These are phyloP conservation scores for Ascobolus immersus DNA, from an alignment of 495 filamentous ascomycete species.

Conservation along the genomic window DNA sequence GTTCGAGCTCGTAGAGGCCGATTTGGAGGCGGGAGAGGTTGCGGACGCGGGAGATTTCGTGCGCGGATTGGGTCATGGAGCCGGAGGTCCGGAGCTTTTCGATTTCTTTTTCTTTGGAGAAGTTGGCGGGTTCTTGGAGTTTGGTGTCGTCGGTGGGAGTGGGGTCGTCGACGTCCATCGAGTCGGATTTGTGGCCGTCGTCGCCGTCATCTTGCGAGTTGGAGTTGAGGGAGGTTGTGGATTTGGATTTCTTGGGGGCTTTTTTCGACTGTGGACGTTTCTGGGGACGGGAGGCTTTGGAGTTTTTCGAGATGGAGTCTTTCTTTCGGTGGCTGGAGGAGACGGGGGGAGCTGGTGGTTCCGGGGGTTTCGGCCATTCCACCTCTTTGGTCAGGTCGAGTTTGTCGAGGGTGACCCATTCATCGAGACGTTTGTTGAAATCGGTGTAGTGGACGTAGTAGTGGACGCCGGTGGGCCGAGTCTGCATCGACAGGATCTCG, in stretches of 20 bases:
- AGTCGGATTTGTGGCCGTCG: slow-evolving; percentile 36
- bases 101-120: slow-evolving; percentile 77
- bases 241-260: neutral
- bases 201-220: slow-evolving; percentile 4
- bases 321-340: slow-evolving; percentile 16
- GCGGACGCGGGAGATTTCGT: slow-evolving; percentile 85
- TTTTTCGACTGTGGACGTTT: too few relatives aligned
- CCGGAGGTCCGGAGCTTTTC: slow-evolving; percentile 80
- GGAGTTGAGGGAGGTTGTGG: neutral
- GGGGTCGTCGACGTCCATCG: slow-evolving; percentile 39
- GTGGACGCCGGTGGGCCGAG: slow-evolving; percentile 54
- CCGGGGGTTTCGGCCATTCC: slow-evolving; percentile 43
- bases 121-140: slow-evolving; percentile 21
- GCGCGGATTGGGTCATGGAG: slow-evolving; percentile 95
- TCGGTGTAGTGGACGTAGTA: slow-evolving; percentile 97
- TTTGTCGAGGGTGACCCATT: slow-evolving; percentile 63
- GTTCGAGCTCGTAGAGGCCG: slow-evolving; percentile 72
- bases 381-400: slow-evolving; percentile 60
- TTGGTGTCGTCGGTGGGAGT: slow-evolving; percentile 22
- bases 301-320: neutral
- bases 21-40: slow-evolving; percentile 85
- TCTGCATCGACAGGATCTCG: slow-evolving; percentile 72
- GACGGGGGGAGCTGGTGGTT: slow-evolving; percentile 23
- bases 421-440: slow-evolving; percentile 97
- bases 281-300: neutral